phyloP scores from a whole-genome alignment of 225 moss, liverwort and hornwort genomes.

The Neckera pumila region DNA sequence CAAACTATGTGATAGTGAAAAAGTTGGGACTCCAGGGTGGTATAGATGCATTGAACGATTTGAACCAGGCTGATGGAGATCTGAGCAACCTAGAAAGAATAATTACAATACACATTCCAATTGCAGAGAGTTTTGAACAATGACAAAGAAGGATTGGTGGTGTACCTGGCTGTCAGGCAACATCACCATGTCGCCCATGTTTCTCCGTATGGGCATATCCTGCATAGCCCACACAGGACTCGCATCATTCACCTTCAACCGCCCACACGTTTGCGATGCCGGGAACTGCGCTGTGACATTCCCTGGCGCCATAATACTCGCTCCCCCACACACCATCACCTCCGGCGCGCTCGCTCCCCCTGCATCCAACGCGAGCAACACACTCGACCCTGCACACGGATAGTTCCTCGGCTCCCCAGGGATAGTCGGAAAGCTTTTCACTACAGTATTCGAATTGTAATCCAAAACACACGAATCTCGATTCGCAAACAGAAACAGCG shows the following conservation, averaged over 20 bases:
- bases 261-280: conserved; percentile 38
- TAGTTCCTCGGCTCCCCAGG: conserved; percentile 73
- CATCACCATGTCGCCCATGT: conserved; percentile 59
- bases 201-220: conserved; percentile 42
- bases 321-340: conserved; percentile 59
- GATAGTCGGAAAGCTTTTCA: conserved; percentile 49
- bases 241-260: conserved; percentile 4
- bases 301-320: conserved; percentile 30
- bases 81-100: background rate
- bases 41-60: background rate
- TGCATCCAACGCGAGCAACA: conserved; percentile 40
- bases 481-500: conserved; percentile 63
- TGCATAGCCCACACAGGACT: conserved; percentile 34
- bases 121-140: background rate
- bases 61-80: background rate
- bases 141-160: background rate
- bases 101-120: background rate
- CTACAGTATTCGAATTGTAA: conserved; percentile 32
- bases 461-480: conserved; percentile 51
- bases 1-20: background rate
- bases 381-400: conserved; percentile 81
- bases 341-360: conserved; percentile 28
- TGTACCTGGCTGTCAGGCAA: conserved; percentile 36
- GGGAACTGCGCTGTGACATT: conserved; percentile 33
- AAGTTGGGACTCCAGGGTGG: background rate